Base-by-base conservation (phyloP, 1,139 yeast genomes). In the Hemisphaericaspora xylofermentans region DNA sequence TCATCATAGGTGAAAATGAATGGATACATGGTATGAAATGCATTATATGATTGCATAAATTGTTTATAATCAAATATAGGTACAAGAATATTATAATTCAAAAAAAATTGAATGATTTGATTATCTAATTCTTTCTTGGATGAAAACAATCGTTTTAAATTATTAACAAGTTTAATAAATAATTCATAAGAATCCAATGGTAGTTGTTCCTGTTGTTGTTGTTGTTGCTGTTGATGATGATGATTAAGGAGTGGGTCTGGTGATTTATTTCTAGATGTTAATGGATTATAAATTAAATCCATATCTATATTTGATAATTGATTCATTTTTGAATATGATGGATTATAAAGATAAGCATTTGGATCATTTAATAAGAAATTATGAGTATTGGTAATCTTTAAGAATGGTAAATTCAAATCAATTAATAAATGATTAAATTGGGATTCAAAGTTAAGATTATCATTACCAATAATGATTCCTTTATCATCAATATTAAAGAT, bases 61-160 rank as follows among this genome's bases (percentile, higher is more conserved):
- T 68, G 60, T 37, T 71, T 73, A 49, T 76, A 80, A 53, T 80
- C 84, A 46, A 81, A 71, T n/a, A 81, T 76, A 9, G 86, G 86
- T 22, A 81, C 71, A 46, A 80, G 68, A 16, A 73, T 68, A 56
- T 81, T 81, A 53, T 78, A 74, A 50, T 78, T 75, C 42, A 78
- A 64, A 51, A 81, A 81, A 52, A 68, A 81, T 39, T 77, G 72
- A 47, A 68, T 63, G 27, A 81, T 68, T 41, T 78, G 74, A 42
- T 71, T 66, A 51, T 81, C 86, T 46, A 80, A 54, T 44, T 75
- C 78, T 39, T 64, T 66, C 45, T 71, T 73, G 34, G 61, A 58
- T 33, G 60, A 58, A 53, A 76, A 74, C 3, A 74, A 50, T 38
- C 68, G 66, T 48, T 76, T 74, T 53, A 73, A 71, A 48, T 71